phyloP scores from a whole-genome alignment of 768 basidiomycete genomes.

The Coprinopsis sp. region DNA sequence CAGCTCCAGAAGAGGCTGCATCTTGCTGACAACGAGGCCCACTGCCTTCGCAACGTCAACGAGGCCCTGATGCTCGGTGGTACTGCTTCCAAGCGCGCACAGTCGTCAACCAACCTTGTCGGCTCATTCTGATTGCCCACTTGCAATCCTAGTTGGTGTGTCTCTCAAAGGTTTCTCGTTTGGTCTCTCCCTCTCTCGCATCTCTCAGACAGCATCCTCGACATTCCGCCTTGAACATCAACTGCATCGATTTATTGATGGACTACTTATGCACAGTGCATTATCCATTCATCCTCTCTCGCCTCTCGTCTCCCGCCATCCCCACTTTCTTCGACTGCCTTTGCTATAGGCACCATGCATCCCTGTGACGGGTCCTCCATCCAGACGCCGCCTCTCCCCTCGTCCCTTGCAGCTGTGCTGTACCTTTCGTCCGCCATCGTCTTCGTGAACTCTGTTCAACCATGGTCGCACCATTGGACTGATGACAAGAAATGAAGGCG shows the following conservation, averaged over 20 bases:
- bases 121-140: conserved; percentile 42
- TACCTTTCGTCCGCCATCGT: conserved; percentile 28
- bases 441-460: conserved; percentile 24
- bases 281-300: conserved; percentile 38
- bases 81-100: conserved; percentile 61
- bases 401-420: conserved; percentile 56
- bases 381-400: conserved; percentile 22
- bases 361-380: conserved; percentile 31
- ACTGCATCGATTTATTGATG: conserved; percentile 53
- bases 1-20: conserved; percentile 74
- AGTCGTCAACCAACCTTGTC: conserved; percentile 51
- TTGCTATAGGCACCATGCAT: conserved; percentile 8
- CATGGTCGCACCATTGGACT: conserved; percentile 31
- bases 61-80: conserved; percentile 86
- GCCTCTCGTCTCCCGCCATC: conserved; percentile 31
- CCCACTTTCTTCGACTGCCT: conserved; percentile 20
- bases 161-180: conserved; percentile 20
- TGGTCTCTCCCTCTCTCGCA: conserved; percentile 14
- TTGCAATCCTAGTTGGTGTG: conserved; percentile 23
- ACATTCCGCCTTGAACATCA: conserved; percentile 53
- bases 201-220: conserved; percentile 31
- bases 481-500: conserved; percentile 9
- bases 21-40: conserved; percentile 74
- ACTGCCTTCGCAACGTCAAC: conserved; percentile 79
- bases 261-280: conserved; percentile 40